phyloP scores from a whole-genome alignment of 1,284 basidiomycete genomes.

The Boletus mariae region DNA sequence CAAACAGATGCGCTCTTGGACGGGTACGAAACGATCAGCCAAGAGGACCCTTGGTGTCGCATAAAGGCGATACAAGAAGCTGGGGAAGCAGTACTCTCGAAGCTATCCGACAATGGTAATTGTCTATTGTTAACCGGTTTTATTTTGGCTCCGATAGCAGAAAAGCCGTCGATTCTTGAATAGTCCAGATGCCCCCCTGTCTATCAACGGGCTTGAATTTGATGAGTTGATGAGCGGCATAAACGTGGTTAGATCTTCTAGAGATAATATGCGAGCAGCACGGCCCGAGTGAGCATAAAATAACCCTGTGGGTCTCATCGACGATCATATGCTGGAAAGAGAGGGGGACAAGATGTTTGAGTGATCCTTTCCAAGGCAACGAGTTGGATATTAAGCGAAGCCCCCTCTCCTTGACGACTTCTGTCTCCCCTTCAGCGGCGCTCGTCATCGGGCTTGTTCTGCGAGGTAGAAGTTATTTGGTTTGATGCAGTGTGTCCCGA shows the following conservation, averaged over 20 bases:
- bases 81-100: neutral
- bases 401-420: conserved; percentile 1
- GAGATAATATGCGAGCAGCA: neutral
- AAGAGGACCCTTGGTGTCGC: neutral
- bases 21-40: neutral
- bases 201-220: neutral
- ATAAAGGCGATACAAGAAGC: neutral
- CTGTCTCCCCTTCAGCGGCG: neutral
- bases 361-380: conserved; percentile 6
- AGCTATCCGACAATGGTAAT: neutral
- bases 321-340: neutral
- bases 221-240: neutral
- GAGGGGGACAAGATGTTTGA: neutral
- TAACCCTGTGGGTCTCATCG: neutral
- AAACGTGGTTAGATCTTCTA: too few species aligned
- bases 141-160: neutral
- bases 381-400: conserved; percentile 2
- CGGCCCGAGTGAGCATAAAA: neutral
- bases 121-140: neutral
- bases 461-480: neutral
- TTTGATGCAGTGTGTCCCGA: neutral
- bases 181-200: neutral
- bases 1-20: neutral
- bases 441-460: neutral
- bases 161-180: neutral